Base-by-base conservation (phyloP, 306 rosid species). In the Trichosanthes cucumerina region DNA sequence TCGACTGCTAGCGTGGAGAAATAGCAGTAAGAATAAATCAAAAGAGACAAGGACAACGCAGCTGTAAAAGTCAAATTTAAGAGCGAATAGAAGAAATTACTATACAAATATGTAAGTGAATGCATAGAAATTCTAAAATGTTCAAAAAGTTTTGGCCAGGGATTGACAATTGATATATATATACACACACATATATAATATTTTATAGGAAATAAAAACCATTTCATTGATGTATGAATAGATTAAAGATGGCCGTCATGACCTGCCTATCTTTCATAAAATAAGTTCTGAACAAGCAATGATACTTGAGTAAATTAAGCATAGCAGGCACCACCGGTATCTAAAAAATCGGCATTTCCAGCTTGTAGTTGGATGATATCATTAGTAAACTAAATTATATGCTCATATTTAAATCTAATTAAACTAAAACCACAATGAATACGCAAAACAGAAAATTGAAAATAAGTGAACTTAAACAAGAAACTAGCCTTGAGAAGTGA, bases 401-500 rank as follows among this genome's bases (percentile, higher is more conserved):
- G 39, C 33, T 2, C 34, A 71, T 15, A 71, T 39, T 24, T 26
- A 2, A 2, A 21, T 69, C 49, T 21, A 65, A 36, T 69, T 69
- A 13, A 44, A 21, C n/a, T 70, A 41, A 38, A 4, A 13, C 3
- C 52, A 44, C 10, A 21, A 71, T 14, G 58, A 8, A 23, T 26
- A 49, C 76, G 19, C 6, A 46, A 71, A 71, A 14, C 10, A 6
- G 76, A 70, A 26, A 41, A 23, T 21, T 0, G 31, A 68, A 21
- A 70, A 47, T 16, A 28, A 10, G 13, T 8, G 12, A 3, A 53
- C 18, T 13, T 34, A 33, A 4, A 44, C 60, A 9, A 58, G 80
- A 57, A 72, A 78, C 89, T 81, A 76, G 86, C 99, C 97, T 92
- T 95, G 8, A 92, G 81, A 87, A 95, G 93, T 34, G 93, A 82